Evolutionary conservation across 2,329 filamentous ascomycete genomes (phyloP).

Genomic region (Colletotrichum sojae): DNA sequence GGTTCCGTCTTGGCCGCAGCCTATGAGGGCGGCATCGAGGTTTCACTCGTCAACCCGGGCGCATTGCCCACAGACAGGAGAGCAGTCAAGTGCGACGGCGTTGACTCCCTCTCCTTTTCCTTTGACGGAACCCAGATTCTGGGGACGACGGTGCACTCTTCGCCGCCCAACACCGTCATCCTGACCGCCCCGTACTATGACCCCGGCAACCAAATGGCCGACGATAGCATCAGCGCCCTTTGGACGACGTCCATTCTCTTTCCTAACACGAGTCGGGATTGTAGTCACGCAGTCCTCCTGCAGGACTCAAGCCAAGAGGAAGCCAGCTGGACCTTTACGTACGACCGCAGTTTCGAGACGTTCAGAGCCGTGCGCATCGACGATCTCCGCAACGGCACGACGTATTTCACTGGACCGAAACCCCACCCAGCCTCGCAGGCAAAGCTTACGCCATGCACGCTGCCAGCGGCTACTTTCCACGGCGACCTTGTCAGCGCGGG

Average conservation of each 20-base stretch:
- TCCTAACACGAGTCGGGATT: slow-evolving; percentile 83
- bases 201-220: slow-evolving; percentile 74
- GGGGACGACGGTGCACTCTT: slow-evolving; percentile 78
- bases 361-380: slow-evolving; percentile 84
- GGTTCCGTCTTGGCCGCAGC: slow-evolving; percentile 87
- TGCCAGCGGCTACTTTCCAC: slow-evolving; percentile 77
- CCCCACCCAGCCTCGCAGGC: slow-evolving; percentile 65
- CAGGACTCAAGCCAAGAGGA: slow-evolving; percentile 74
- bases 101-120: slow-evolving; percentile 83
- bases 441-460: slow-evolving; percentile 76
- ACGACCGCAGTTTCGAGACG: slow-evolving; percentile 82
- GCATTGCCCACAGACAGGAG: slow-evolving; percentile 77
- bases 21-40: slow-evolving; percentile 90
- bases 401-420: slow-evolving; percentile 82
- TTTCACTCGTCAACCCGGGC: slow-evolving; percentile 79
- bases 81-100: slow-evolving; percentile 83
- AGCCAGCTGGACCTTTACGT: slow-evolving; percentile 83
- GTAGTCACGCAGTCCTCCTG: slow-evolving; percentile 81
- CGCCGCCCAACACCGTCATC: slow-evolving; percentile 79
- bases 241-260: slow-evolving; percentile 92
- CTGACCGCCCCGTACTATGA: slow-evolving; percentile 86
- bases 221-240: slow-evolving; percentile 79
- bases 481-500: slow-evolving; percentile 82
- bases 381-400: slow-evolving; percentile 81
- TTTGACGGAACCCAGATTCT: slow-evolving; percentile 83